phyloP scores from a whole-genome alignment of 2,329 filamentous ascomycete species.

The Podosphaera xanthii region DNA sequence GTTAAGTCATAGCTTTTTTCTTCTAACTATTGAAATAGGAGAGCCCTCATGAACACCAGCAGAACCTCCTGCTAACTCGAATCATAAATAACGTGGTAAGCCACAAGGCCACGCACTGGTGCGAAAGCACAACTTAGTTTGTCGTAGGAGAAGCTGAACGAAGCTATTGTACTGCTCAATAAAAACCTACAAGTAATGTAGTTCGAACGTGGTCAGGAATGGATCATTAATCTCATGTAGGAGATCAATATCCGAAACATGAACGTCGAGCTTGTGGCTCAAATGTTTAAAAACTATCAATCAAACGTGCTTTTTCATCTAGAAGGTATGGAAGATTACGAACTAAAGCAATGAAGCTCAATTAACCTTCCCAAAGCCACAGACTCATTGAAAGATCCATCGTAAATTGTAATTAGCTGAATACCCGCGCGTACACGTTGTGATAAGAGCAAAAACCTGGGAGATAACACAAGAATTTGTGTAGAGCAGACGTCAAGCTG shows the following conservation, averaged over 20 bases:
- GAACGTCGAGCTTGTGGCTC: conserved; percentile 91
- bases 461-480: too few relatives aligned
- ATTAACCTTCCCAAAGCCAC: conserved; percentile 32
- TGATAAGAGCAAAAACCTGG: too few relatives aligned
- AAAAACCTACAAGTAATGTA: conserved; percentile 55
- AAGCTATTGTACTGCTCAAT: conserved; percentile 80
- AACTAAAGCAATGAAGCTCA: neutral
- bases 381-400: conserved; percentile 59
- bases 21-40: conserved; percentile 29
- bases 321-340: conserved; percentile 41
- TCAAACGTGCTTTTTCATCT: conserved; percentile 93
- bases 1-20: too few relatives aligned
- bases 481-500: too few relatives aligned
- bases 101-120: conserved; percentile 18
- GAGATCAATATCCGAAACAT: conserved; percentile 98
- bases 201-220: neutral
- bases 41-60: conserved; percentile 92
- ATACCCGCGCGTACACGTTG: neutral
- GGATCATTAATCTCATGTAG: conserved; percentile 13
- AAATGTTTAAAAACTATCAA: conserved; percentile 99
- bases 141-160: conserved; percentile 80
- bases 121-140: conserved; percentile 84
- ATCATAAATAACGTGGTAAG: conserved; percentile 95
- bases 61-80: conserved; percentile 74
- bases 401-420: conserved; percentile 19